Conservation (phyloP, 768 basidiomycete species). For the Lactarius psammicola region DNA sequence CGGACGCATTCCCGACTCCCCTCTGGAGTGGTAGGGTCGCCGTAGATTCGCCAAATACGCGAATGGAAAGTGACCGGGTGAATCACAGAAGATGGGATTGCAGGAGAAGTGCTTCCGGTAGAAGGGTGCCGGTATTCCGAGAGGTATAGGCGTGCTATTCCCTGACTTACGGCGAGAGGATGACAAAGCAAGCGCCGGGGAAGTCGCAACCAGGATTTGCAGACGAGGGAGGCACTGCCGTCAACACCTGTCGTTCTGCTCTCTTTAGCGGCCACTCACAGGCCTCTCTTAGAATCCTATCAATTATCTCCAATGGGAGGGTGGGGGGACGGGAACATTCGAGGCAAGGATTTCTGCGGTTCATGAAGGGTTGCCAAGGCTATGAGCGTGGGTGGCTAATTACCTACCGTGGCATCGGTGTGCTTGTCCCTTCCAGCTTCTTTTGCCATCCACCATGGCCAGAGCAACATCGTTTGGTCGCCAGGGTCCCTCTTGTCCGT, state of each 20-base stretch:
- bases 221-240: conserved; percentile 14
- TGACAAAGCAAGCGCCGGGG: conserved; percentile 11
- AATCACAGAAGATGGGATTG: conserved; percentile 2
- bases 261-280: conserved; percentile 2
- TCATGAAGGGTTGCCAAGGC: too few species aligned
- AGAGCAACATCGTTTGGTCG: background rate
- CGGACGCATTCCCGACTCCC: conserved; percentile 7
- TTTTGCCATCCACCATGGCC: conserved; percentile 1
- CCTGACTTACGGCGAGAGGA: background rate
- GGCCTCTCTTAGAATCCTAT: too few species aligned
- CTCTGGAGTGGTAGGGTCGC: background rate
- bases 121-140: conserved; percentile 11
- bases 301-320: too few species aligned
- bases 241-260: conserved; percentile 1
- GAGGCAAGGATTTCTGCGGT: too few species aligned
- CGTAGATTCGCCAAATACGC: background rate
- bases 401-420: background rate
- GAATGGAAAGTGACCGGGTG: conserved; percentile 18
- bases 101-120: background rate
- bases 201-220: conserved; percentile 21
- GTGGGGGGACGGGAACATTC: too few species aligned
- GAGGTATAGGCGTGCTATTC: background rate
- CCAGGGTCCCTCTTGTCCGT: background rate
- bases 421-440: background rate
- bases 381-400: background rate